Evolutionary conservation across 2,329 filamentous ascomycete genomes (phyloP).

Genomic region (Neonectria sp.): DNA sequence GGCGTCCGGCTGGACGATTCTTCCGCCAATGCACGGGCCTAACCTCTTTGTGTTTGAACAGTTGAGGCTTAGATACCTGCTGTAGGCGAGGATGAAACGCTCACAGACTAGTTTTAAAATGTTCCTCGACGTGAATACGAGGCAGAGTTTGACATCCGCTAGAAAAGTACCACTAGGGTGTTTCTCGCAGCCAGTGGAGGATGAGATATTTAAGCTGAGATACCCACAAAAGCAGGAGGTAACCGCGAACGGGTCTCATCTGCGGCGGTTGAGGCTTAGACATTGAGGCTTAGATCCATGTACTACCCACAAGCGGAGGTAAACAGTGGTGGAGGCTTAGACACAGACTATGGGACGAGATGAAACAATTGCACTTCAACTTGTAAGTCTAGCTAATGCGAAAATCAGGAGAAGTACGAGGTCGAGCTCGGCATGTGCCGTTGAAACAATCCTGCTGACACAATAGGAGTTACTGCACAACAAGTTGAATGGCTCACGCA

Average conservation of each 20-base stretch:
- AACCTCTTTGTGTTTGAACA: neutral
- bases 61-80: neutral
- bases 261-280: neutral
- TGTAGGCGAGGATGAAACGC: neutral
- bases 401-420: neutral
- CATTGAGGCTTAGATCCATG: neutral
- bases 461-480: no score
- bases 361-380: neutral
- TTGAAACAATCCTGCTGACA: neutral
- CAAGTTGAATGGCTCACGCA: no score
- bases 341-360: neutral
- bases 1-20: neutral
- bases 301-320: neutral
- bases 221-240: neutral
- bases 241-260: neutral
- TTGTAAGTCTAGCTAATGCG: neutral
- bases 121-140: conserved; percentile 1
- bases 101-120: neutral
- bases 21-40: neutral
- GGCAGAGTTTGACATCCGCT: neutral
- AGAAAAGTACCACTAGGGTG: neutral
- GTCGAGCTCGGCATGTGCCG: neutral
- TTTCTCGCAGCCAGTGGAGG: neutral
- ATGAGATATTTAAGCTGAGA: neutral
- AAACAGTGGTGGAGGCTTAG: neutral